Conservation (phyloP, 352 stramenopile genomes). For the Pythium oligandrum region DNA sequence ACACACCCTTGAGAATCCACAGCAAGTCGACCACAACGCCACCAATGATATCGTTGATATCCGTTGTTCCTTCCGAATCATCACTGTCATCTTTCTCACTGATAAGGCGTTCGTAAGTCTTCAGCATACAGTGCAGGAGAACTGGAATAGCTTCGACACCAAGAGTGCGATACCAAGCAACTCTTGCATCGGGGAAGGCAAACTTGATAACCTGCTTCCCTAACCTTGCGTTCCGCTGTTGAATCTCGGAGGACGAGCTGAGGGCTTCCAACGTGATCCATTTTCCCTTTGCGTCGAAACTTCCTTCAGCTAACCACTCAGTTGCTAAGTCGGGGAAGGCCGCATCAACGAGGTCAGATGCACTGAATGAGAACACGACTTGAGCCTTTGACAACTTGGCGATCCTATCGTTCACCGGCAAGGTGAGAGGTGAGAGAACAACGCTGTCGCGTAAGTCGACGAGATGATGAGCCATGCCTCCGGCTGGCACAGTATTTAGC, state of each 20-base stretch:
- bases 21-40: conserved; percentile 53
- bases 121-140: conserved; percentile 63
- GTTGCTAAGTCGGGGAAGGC: conserved; percentile 56
- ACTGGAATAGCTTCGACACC: conserved; percentile 47
- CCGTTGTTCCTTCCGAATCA: neutral
- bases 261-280: conserved; percentile 65
- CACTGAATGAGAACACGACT: conserved; percentile 72
- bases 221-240: conserved; percentile 62
- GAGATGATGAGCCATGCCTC: conserved; percentile 21
- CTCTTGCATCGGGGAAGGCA: conserved; percentile 26
- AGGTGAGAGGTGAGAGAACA: conserved; percentile 32
- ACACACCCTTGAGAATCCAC: conserved; percentile 61
- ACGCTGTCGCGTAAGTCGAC: conserved; percentile 50
- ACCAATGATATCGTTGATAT: conserved; percentile 7
- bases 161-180: conserved; percentile 50
- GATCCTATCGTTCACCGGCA: conserved; percentile 34
- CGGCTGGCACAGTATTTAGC: conserved; percentile 22
- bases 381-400: conserved; percentile 51
- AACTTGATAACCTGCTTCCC: conserved; percentile 54
- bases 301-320: conserved; percentile 70
- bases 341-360: conserved; percentile 48
- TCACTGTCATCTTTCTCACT: conserved; percentile 4
- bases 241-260: conserved; percentile 60
- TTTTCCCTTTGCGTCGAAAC: conserved; percentile 36
- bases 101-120: conserved; percentile 27